A percentile compares a stretch with the other conserved stretches of the same genome.
Conservation (phyloP, 441 rosid species). For the Populus trichocarpa region DNA sequence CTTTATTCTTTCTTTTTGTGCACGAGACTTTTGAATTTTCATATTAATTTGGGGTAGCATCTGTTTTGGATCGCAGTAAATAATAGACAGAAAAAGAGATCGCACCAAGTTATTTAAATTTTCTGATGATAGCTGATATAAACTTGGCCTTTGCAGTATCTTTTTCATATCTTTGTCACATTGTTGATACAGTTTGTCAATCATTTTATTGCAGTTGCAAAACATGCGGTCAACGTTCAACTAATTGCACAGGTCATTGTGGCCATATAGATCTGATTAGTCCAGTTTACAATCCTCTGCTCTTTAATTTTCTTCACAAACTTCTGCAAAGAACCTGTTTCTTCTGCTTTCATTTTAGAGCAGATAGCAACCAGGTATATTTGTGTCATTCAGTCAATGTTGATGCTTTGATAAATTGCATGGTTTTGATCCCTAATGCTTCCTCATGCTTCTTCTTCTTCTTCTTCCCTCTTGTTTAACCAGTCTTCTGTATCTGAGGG, state of each 20-base stretch:
- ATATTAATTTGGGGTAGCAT: neutral
- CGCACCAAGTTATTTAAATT: neutral
- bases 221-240: slow-evolving; percentile 61
- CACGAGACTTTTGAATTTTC: neutral
- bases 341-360: slow-evolving; percentile 61
- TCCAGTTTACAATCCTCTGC: slow-evolving; percentile 79
- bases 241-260: slow-evolving; percentile 87
- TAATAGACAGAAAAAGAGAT: neutral
- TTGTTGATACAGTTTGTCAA: neutral
- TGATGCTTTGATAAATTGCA: neutral
- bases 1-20: neutral
- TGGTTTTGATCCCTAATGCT: slow-evolving; percentile 6
- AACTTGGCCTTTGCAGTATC: neutral
- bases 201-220: slow-evolving; percentile 58
- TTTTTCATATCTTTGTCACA: neutral
- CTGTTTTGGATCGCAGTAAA: neutral
- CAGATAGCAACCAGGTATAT: slow-evolving; percentile 40
- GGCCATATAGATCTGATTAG: slow-evolving; percentile 82
- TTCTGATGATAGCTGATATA: neutral
- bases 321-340: slow-evolving; percentile 70
- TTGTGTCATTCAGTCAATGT: slow-evolving; percentile 2
- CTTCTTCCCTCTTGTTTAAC: slow-evolving; percentile 3
- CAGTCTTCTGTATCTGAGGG: neutral
- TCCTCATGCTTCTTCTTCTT: neutral
- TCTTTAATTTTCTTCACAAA: slow-evolving; percentile 58